phyloP scores from a whole-genome alignment of 495 filamentous ascomycete genomes.

The Penicillium coprophilum region DNA sequence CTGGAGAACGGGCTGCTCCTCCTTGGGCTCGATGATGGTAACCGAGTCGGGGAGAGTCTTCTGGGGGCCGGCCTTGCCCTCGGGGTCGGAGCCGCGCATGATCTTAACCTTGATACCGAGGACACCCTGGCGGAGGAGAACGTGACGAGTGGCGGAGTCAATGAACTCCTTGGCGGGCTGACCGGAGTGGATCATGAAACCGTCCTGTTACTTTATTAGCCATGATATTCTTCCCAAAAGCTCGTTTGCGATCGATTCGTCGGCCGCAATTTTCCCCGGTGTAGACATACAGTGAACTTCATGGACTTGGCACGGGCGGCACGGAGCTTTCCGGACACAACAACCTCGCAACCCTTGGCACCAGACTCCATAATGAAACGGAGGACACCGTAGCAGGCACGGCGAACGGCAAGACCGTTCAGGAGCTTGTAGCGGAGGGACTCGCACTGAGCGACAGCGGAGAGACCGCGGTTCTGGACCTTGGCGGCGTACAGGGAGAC shows the following conservation, averaged over 20 bases:
- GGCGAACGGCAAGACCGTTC: constrained; percentile 94
- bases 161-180: constrained; percentile 99
- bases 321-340: constrained; percentile 97
- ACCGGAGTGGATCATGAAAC: constrained; percentile 99
- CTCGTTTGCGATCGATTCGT: not conserved
- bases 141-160: constrained; percentile 95
- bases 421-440: constrained; percentile 99
- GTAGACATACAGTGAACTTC: constrained; percentile 89
- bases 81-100: constrained; percentile 99
- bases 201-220: constrained; percentile 59
- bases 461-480: constrained; percentile 99
- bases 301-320: constrained; percentile 99
- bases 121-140: constrained; percentile 98
- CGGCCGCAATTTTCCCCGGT: not conserved
- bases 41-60: constrained; percentile 97
- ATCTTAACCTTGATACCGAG: constrained; percentile 99
- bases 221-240: not conserved
- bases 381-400: constrained; percentile 99
- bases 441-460: constrained; percentile 99
- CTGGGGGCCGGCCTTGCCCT: constrained; percentile 95
- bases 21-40: constrained; percentile 99
- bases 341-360: constrained; percentile 99
- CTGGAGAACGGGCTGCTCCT: constrained; percentile 90
- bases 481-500: constrained; percentile 99
- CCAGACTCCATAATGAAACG: constrained; percentile 99